Evolutionary conservation across 2,329 filamentous ascomycete genomes (phyloP), one percentile per base, ranked within the genome.

Genomic region (Tolypocladium ovalisporum): DNA sequence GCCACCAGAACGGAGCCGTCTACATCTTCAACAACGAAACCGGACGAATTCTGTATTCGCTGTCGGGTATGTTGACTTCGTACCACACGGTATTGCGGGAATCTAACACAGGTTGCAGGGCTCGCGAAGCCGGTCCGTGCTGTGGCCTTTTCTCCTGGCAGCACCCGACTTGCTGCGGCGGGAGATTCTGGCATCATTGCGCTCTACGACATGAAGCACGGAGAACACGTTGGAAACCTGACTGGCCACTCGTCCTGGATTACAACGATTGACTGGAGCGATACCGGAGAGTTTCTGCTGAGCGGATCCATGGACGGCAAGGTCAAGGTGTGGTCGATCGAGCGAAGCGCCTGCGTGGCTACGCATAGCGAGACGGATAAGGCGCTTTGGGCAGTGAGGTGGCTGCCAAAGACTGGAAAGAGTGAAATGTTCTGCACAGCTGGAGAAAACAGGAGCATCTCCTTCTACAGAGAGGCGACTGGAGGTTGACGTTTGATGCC

Each of bases 1-100:
- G 94, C 0, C 93, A 99, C 73, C 89, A 96, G 70, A 96, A 89
- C 66, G 94, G 94, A 19, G 86, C 85, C 15, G 83, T 97, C 61
- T 97, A 97, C 74, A 85, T 99, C 60, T 99, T 97, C 79, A 92
- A 91, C 76, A 97, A 96, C 66, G 87, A 91, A 64, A 90, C 88
- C 0, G 89, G 90, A 4, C 84, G 90, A 56, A 83, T 99, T 64
- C 79, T 89, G 15, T 93, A 96, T 72, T 94, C 90, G 9, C 77
- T 99, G 29, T 86, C 90, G 56, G 87, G 89, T 89, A 75, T 60
- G 79, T 66, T 4, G n/a, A 13, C 32, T 17, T 37, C 27, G 12
- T n/a, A 32, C 24, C 35, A 8, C 4, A 35, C 15, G 42, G 19
- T 10, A 35, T 32, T 42, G 22, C 17, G 3, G 47, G 37, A 24